Evolutionary conservation across 805 yeast genomes (phyloP).

Genomic region (Saccharomycopsis oosterbeekiorum): DNA sequence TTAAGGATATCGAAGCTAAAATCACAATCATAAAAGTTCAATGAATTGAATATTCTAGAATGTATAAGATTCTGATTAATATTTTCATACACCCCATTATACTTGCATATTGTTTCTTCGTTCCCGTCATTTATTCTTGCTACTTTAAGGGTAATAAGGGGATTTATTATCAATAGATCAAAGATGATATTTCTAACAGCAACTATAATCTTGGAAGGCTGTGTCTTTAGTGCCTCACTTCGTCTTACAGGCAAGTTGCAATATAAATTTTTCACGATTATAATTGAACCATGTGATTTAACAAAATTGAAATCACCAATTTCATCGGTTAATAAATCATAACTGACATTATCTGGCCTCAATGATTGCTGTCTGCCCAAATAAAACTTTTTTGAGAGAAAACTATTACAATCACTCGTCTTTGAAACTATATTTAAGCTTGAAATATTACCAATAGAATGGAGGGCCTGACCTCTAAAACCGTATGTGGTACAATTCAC

Average conservation of each 20-base stretch:
- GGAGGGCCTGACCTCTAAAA: slow-evolving; percentile 64
- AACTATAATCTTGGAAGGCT: slow-evolving; percentile 21
- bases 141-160: slow-evolving; percentile 21
- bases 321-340: background rate
- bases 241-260: slow-evolving; percentile 32
- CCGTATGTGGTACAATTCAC: slow-evolving; percentile 40
- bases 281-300: slow-evolving; percentile 29
- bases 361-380: slow-evolving; percentile 17
- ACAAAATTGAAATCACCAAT: slow-evolving; percentile 2
- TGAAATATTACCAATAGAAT: slow-evolving; percentile 41
- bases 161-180: slow-evolving; percentile 23
- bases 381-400: slow-evolving; percentile 14
- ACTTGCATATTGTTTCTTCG: background rate
- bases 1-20: background rate
- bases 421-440: slow-evolving; percentile 41
- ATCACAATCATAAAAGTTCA: background rate
- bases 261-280: slow-evolving; percentile 33
- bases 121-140: background rate
- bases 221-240: background rate
- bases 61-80: background rate
- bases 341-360: background rate
- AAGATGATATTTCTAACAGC: slow-evolving; percentile 27
- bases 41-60: slow-evolving; percentile 24
- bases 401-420: slow-evolving; percentile 21
- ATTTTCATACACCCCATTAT: background rate